Evolutionary conservation across 2,329 filamentous ascomycete species (phyloP).

Genomic region (Fusarium torulosum): DNA sequence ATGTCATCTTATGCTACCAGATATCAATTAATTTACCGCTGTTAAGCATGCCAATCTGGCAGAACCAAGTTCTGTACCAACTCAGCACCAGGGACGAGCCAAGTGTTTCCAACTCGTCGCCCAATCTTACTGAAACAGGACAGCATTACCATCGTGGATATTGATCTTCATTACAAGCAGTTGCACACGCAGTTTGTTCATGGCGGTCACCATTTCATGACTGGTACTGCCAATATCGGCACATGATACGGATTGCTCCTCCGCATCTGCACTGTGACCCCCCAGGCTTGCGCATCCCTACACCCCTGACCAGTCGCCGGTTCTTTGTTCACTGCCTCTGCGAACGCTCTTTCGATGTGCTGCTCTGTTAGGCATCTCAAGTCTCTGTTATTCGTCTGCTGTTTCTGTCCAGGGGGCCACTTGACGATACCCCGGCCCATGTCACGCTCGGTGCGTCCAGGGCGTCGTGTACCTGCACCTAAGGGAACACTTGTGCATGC

Average conservation of each 20-base stretch:
- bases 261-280: constrained; percentile 40
- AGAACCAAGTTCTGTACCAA: constrained; percentile 6
- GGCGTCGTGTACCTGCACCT: constrained; percentile 46
- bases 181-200: constrained; percentile 29
- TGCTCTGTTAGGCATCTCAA: constrained; percentile 28
- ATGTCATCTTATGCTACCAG: constrained; percentile 27
- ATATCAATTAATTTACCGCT: constrained; percentile 27
- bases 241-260: constrained; percentile 26
- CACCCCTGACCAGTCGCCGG: background rate
- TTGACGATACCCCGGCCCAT: constrained; percentile 29
- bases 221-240: constrained; percentile 24
- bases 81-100: constrained; percentile 1
- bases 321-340: constrained; percentile 23
- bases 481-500: constrained; percentile 43
- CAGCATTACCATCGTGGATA: constrained; percentile 36
- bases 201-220: constrained; percentile 40
- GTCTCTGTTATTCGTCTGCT: constrained; percentile 42
- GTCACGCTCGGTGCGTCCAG: constrained; percentile 29
- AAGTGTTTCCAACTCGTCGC: constrained; percentile 21
- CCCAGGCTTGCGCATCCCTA: constrained; percentile 18
- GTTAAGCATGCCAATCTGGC: constrained; percentile 20
- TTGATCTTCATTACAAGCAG: constrained; percentile 39
- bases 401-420: constrained; percentile 36
- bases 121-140: constrained; percentile 40
- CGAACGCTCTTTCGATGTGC: constrained; percentile 33